Conservation (phyloP, 495 filamentous ascomycete species). For the Amorphotheca resinae region DNA sequence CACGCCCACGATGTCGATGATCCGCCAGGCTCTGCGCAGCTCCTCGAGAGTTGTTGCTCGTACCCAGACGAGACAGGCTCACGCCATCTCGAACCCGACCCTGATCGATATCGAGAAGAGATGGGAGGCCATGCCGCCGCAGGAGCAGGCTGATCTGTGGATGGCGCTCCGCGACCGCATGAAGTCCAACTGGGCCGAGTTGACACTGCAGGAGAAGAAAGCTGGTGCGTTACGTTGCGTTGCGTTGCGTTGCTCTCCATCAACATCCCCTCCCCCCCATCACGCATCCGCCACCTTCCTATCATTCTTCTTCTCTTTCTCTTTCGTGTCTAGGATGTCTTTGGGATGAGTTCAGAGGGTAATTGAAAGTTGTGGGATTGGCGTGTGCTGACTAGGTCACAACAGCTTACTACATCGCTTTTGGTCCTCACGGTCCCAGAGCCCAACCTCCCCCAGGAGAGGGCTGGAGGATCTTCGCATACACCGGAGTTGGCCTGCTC, state of each 20-base stretch:
- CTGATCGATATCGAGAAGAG: conserved; percentile 97
- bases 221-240: conserved; percentile 78
- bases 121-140: conserved; percentile 92
- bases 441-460: conserved; percentile 71
- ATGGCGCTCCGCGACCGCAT: conserved; percentile 95
- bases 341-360: not conserved
- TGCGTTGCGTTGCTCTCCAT: too few relatives aligned
- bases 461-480: conserved; percentile 55
- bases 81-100: conserved; percentile 95
- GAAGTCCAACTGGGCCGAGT: conserved; percentile 91
- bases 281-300: not conserved
- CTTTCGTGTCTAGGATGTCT: not conserved
- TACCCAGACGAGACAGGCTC: conserved; percentile 57
- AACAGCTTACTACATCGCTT: conserved; percentile 96
- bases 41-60: too few relatives aligned
- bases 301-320: not conserved
- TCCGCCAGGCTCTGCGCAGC: not conserved
- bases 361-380: not conserved
- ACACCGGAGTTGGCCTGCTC: conserved; percentile 50
- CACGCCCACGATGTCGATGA: conserved; percentile 4
- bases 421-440: conserved; percentile 89
- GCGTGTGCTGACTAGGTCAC: not conserved
- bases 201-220: conserved; percentile 96
- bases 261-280: not conserved
- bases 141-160: conserved; percentile 98